Percentiles rank a stretch among this genome's conserved stretches.
Conservation (phyloP, 2,329 filamentous ascomycete species). For the Ophiocordyceps camponoti-floridani region DNA sequence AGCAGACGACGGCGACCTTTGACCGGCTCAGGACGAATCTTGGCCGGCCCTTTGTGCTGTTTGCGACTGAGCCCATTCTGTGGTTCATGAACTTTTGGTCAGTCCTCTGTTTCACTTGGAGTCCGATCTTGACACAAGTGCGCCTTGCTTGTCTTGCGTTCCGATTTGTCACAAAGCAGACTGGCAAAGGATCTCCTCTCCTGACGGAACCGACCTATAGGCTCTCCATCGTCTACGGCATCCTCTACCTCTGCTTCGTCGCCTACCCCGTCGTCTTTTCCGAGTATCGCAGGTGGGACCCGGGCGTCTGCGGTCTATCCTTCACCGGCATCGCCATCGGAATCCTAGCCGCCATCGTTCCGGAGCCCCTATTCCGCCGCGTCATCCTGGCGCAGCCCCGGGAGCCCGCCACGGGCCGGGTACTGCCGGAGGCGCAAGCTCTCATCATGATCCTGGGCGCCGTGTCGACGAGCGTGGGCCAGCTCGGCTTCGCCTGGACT, state of each 20-base stretch:
- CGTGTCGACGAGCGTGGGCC: conserved; percentile 55
- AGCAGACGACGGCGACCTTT: too few relatives aligned
- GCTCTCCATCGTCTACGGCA: conserved; percentile 71
- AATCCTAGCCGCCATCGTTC: conserved; percentile 39
- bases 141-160: too few relatives aligned
- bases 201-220: conserved; percentile 16
- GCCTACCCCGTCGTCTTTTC: conserved; percentile 77
- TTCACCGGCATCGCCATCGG: conserved; percentile 57
- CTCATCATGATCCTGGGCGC: conserved; percentile 64
- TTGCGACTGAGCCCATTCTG: conserved; percentile 64
- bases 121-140: too few relatives aligned
- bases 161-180: too few relatives aligned
- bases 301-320: conserved; percentile 55
- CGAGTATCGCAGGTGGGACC: conserved; percentile 56
- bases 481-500: conserved; percentile 81
- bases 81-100: conserved; percentile 54
- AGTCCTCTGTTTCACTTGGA: neutral
- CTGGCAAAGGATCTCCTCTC: too few relatives aligned
- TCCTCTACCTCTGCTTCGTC: conserved; percentile 80
- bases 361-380: conserved; percentile 54
- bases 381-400: conserved; percentile 61
- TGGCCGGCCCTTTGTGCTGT: conserved; percentile 57
- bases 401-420: conserved; percentile 57
- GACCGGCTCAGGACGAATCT: conserved; percentile 26
- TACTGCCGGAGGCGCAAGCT: conserved; percentile 64